Conservation (phyloP, 1,139 yeast genomes). For the Schizosaccharomyces versatilis region DNA sequence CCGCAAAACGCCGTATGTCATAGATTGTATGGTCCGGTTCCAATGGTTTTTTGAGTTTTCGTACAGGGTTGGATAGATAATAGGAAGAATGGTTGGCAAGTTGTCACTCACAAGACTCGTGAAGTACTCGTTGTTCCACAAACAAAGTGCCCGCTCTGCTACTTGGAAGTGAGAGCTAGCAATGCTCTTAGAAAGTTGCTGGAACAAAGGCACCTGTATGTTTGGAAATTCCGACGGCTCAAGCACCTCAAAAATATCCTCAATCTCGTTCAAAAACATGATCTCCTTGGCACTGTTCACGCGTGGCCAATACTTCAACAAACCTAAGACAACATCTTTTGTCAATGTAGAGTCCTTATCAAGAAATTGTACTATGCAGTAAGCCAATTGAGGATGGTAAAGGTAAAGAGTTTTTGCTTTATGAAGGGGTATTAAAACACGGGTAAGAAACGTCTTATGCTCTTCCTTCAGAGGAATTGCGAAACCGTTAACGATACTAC, state of each 20-base stretch:
- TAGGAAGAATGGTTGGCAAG: conserved; percentile 80
- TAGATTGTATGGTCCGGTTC: conserved; percentile 80
- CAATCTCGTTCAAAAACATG: conserved; percentile 84
- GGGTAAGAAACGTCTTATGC: conserved; percentile 70
- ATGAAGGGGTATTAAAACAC: conserved; percentile 83
- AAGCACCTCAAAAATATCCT: conserved; percentile 88
- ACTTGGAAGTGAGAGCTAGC: conserved; percentile 94
- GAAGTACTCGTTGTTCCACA: conserved; percentile 89
- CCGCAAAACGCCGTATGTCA: conserved; percentile 77
- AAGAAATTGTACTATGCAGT: conserved; percentile 86
- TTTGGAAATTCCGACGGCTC: conserved; percentile 82
- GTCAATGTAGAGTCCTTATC: conserved; percentile 84
- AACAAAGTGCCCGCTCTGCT: conserved; percentile 80
- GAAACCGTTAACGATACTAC: conserved; percentile 70
- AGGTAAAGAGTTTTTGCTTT: conserved; percentile 70
- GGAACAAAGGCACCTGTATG: conserved; percentile 81
- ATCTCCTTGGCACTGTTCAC: conserved; percentile 87
- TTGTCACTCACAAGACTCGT: conserved; percentile 69
- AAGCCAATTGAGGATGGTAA: conserved; percentile 90
- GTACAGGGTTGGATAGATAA: conserved; percentile 71
- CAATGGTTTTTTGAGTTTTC: conserved; percentile 48
- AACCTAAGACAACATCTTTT: conserved; percentile 85
- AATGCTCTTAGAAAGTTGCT: conserved; percentile 83
- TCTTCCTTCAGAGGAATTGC: conserved; percentile 93
- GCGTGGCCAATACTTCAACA: conserved; percentile 91